phyloP scores from a whole-genome alignment of 1,284 basidiomycete genomes.

The Irpex sp. region DNA sequence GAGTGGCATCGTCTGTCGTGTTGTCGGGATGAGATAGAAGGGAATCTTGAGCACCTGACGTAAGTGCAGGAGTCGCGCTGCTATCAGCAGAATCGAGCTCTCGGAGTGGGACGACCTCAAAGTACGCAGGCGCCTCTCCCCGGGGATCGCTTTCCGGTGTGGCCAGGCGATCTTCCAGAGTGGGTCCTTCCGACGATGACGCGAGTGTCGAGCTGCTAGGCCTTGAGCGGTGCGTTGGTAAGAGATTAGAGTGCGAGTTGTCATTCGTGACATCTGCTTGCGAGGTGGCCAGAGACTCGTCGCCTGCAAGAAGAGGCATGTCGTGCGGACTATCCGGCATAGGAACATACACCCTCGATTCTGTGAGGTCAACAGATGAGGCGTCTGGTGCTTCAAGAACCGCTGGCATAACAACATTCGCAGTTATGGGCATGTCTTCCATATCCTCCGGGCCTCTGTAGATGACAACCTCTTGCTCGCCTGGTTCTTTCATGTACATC shows the following conservation, averaged over 20 bases:
- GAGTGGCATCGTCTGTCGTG: constrained; percentile 3
- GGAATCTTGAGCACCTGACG: neutral
- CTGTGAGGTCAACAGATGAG: constrained; percentile 18
- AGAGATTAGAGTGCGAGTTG: constrained; percentile 4
- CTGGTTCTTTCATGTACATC: constrained; percentile 75
- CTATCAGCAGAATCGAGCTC: constrained; percentile 9
- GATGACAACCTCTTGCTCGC: constrained; percentile 74
- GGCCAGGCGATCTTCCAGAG: constrained; percentile 18
- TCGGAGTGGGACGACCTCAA: constrained; percentile 44
- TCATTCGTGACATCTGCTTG: neutral
- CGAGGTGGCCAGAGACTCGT: constrained; percentile 8
- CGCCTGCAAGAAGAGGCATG: constrained; percentile 21
- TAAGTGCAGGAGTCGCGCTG: neutral
- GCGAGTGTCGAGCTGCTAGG: constrained; percentile 24
- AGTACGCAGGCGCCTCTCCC: constrained; percentile 64
- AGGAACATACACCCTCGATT: constrained; percentile 17
- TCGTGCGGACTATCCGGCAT: constrained; percentile 21
- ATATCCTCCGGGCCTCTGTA: constrained; percentile 43
- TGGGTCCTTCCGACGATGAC: constrained; percentile 10
- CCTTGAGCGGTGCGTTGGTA: constrained; percentile 7
- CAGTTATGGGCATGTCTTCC: constrained; percentile 30
- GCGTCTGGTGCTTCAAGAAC: constrained; percentile 21
- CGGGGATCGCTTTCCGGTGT: constrained; percentile 29
- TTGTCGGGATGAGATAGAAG: neutral
- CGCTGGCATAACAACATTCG: constrained; percentile 28